These are phyloP conservation scores for Saccharata proteae DNA, from an alignment of 2,329 filamentous ascomycete genomes.

Conservation along the genomic window DNA sequence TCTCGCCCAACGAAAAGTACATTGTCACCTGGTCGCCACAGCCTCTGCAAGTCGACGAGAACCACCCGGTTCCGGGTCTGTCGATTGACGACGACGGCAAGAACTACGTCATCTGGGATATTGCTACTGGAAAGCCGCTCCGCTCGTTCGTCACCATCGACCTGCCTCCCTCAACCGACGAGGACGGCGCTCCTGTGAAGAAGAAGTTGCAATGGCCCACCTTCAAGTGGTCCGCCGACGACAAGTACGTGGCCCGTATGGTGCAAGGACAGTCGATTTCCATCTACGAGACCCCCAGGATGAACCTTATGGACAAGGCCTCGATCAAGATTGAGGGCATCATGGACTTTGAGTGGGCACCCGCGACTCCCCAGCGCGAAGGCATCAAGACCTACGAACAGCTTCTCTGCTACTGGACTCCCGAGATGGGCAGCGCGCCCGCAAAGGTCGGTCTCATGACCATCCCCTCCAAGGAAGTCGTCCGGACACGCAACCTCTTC, in stretches of 20 bases:
- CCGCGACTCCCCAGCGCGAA: slow-evolving; percentile 67
- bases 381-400: slow-evolving; percentile 88
- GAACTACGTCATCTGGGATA: slow-evolving; percentile 98
- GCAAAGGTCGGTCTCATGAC: slow-evolving; percentile 96
- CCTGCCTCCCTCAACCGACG: slow-evolving; percentile 48
- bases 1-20: slow-evolving; percentile 87
- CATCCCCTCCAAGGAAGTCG: slow-evolving; percentile 85
- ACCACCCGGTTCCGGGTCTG: slow-evolving; percentile 65
- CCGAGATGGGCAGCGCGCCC: slow-evolving; percentile 93
- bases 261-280: slow-evolving; percentile 81
- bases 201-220: slow-evolving; percentile 96
- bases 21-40: slow-evolving; percentile 93
- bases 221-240: slow-evolving; percentile 98
- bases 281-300: slow-evolving; percentile 77
- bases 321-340: slow-evolving; percentile 94
- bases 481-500: slow-evolving; percentile 92
- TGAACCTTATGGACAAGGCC: slow-evolving; percentile 82
- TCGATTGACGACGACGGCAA: slow-evolving; percentile 86
- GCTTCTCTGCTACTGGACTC: slow-evolving; percentile 96
- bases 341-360: slow-evolving; percentile 96
- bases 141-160: slow-evolving; percentile 92
- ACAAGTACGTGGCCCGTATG: slow-evolving; percentile 91
- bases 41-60: slow-evolving; percentile 84
- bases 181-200: slow-evolving; percentile 56
- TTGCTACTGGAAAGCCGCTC: slow-evolving; percentile 76